phyloP scores from a whole-genome alignment of 1,284 basidiomycete species.

The Ustanciosporium gigantosporum region DNA sequence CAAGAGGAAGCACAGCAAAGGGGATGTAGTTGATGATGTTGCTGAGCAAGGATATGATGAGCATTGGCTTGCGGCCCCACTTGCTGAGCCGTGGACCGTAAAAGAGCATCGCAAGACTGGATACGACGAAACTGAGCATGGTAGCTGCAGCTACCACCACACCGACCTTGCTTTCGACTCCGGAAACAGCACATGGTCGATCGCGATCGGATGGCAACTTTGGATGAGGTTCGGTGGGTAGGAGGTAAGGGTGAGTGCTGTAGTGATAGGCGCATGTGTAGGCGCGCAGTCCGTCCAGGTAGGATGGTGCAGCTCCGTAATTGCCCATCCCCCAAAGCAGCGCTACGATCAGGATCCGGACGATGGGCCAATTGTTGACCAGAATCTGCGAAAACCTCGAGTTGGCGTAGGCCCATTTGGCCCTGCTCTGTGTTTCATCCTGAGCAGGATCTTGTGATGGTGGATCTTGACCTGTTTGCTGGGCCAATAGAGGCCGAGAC shows the following conservation, averaged over 20 bases:
- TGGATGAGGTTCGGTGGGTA: conserved; percentile 14
- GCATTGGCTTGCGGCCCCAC: conserved; percentile 37
- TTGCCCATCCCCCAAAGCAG: conserved; percentile 22
- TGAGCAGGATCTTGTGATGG: too few species aligned
- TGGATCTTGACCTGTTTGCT: too few species aligned
- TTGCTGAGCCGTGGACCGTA: conserved; percentile 28
- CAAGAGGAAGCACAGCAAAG: conserved; percentile 25
- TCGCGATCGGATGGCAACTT: conserved; percentile 22
- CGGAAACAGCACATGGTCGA: conserved; percentile 30
- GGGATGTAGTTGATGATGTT: conserved; percentile 36
- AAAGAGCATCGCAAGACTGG: conserved; percentile 35
- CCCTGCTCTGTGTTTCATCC: too few species aligned
- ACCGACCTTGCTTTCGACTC: conserved; percentile 34
- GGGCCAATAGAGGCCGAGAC: not conserved
- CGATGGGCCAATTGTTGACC: conserved; percentile 15
- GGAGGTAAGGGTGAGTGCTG: conserved; percentile 14
- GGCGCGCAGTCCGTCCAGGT: conserved; percentile 24
- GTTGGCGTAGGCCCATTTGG: too few species aligned
- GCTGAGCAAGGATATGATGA: conserved; percentile 23
- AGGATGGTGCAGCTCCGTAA: conserved; percentile 24
- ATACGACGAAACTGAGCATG: conserved; percentile 32
- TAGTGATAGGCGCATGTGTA: conserved; percentile 33
- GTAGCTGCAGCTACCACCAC: conserved; percentile 27
- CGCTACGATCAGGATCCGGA: conserved; percentile 19
- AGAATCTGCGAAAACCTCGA: too few species aligned